These are phyloP conservation scores for Sabuloglossum arenarium DNA, from an alignment of 495 filamentous ascomycete genomes.

Conservation along the genomic window DNA sequence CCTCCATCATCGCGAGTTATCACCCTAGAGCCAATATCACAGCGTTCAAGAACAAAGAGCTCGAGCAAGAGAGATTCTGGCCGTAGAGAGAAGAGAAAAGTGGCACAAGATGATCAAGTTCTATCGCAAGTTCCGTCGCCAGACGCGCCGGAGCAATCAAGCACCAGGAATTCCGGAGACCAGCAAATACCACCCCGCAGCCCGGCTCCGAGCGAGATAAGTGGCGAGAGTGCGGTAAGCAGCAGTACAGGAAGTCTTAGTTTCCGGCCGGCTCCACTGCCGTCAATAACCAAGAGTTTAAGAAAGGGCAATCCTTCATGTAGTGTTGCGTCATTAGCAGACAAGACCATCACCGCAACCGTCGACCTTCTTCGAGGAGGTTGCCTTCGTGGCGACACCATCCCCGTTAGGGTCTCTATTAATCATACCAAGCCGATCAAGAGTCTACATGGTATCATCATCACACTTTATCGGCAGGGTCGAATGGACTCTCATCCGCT, in stretches of 20 bases:
- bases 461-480: constrained; percentile 81
- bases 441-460: constrained; percentile 77
- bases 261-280: constrained; percentile 11
- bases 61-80: neutral
- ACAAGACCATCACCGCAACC: constrained; percentile 68
- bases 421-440: constrained; percentile 73
- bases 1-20: constrained; percentile 49
- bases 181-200: neutral
- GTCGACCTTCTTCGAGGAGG: constrained; percentile 66
- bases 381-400: constrained; percentile 64
- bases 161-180: neutral
- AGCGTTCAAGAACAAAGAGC: constrained; percentile 26
- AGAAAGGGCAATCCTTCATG: constrained; percentile 24
- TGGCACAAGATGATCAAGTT: neutral
- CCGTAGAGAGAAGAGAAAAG: neutral
- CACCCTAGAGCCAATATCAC: constrained; percentile 54
- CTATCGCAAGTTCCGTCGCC: no score
- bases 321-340: constrained; percentile 20
- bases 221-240: constrained; percentile 38
- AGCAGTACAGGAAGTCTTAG: constrained; percentile 35
- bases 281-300: constrained; percentile 5
- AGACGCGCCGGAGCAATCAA: neutral
- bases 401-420: constrained; percentile 61
- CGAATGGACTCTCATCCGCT: constrained; percentile 74
- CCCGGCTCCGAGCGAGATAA: constrained; percentile 40